Evolutionary conservation across 306 rosid genomes (phyloP).

Genomic region (Medicago truncatula): MtrunA17r5.0-ANR NC_053045.1:51756501-51757000

Average conservation of each 20-base stretch:
- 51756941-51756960: slow-evolving; percentile 13
- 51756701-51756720: not conserved
- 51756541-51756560: slow-evolving; percentile 61
- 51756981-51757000: not conserved
- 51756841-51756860: slow-evolving; percentile 7
- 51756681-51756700: slow-evolving; percentile 17
- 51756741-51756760: not conserved
- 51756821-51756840: slow-evolving; percentile 4
- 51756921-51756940: not conserved
- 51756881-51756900: slow-evolving; percentile 8
- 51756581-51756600: slow-evolving; percentile 63
- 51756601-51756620: slow-evolving; percentile 32
- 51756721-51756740: not conserved
- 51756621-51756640: not conserved
- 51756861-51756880: slow-evolving; percentile 16
- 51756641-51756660: not conserved
- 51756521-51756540: slow-evolving; percentile 53
- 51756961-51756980: not conserved
- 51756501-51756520: slow-evolving; percentile 64
- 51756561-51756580: slow-evolving; percentile 46
- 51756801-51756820: slow-evolving; percentile 17
- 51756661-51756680: slow-evolving; percentile 15
- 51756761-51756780: slow-evolving; percentile 4
- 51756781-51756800: slow-evolving; percentile 17
- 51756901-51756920: slow-evolving; percentile 11